These are phyloP conservation scores for Aegilops sharonensis DNA, from an alignment of 176 grass and related monocot genomes.

Conservation along the genomic window DNA sequence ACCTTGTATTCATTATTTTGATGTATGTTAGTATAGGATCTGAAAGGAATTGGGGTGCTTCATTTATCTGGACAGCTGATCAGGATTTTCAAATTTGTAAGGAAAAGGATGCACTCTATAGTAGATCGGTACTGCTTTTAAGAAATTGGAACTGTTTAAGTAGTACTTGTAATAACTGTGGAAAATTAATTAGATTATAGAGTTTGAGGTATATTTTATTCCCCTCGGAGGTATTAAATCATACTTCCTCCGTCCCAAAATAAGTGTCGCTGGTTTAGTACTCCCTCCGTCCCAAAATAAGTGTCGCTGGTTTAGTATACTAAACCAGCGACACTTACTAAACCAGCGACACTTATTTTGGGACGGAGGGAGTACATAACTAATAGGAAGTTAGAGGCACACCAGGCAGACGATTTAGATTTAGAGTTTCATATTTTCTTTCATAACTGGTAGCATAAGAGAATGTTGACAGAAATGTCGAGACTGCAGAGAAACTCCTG, in stretches of 20 bases:
- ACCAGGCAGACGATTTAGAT: neutral
- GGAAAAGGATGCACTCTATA: neutral
- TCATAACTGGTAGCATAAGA: neutral
- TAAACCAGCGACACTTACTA: no score
- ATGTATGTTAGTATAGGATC: neutral
- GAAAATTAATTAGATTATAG: neutral
- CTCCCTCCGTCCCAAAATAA: no score
- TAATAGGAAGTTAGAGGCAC: neutral
- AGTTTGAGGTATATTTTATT: conserved; percentile 12
- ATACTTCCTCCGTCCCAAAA: neutral
- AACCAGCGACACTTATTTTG: no score
- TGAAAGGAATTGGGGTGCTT: neutral
- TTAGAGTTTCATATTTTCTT: neutral
- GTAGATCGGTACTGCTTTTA: neutral
- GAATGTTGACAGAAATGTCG: conserved; percentile 8
- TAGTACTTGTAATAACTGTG: neutral
- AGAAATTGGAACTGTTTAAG: neutral
- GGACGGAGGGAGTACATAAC: neutral
- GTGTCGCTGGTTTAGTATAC: no score
- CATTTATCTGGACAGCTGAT: neutral
- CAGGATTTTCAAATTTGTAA: neutral
- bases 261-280: no score
- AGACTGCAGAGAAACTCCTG: neutral
- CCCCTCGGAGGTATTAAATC: neutral
- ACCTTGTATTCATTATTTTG: neutral